Evolutionary conservation across 148 eudicot species (phyloP).

Genomic region (Vaccinium corymbosum): DNA sequence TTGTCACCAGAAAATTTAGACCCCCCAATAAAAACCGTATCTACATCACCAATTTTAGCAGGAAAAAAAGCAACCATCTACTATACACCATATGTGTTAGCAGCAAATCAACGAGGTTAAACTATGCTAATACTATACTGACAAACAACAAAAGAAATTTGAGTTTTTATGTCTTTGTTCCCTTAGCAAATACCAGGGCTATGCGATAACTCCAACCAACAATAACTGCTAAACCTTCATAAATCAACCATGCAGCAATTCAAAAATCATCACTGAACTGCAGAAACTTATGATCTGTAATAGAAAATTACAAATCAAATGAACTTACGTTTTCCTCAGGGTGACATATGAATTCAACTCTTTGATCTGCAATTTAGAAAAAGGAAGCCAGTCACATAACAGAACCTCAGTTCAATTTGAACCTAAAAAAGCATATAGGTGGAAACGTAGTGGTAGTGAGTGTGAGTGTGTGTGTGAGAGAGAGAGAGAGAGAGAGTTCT

Average conservation of each 20-base stretch:
- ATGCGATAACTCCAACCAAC: neutral
- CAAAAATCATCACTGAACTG: neutral
- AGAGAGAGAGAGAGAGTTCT: constrained; percentile 4
- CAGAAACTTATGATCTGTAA: neutral
- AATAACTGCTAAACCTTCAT: neutral
- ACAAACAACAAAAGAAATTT: neutral
- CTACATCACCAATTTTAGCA: neutral
- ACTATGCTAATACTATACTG: neutral
- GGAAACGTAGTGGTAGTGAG: neutral
- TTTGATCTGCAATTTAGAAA: constrained; percentile 59
- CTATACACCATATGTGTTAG: neutral
- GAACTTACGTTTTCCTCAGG: constrained; percentile 84
- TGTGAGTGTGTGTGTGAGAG: neutral
- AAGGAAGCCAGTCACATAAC: neutral
- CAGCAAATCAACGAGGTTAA: neutral
- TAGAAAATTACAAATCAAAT: neutral
- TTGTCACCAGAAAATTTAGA: neutral
- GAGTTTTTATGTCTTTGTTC: neutral
- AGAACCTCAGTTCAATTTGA: constrained; percentile 4
- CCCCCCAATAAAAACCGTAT: neutral
- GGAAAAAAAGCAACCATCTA: neutral
- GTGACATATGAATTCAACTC: constrained; percentile 87
- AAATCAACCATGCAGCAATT: neutral
- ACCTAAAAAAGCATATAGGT: neutral
- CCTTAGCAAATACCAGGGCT: neutral